Conservation (phyloP, 2,329 filamentous ascomycete genomes). For the Microdochium paspali region DNA sequence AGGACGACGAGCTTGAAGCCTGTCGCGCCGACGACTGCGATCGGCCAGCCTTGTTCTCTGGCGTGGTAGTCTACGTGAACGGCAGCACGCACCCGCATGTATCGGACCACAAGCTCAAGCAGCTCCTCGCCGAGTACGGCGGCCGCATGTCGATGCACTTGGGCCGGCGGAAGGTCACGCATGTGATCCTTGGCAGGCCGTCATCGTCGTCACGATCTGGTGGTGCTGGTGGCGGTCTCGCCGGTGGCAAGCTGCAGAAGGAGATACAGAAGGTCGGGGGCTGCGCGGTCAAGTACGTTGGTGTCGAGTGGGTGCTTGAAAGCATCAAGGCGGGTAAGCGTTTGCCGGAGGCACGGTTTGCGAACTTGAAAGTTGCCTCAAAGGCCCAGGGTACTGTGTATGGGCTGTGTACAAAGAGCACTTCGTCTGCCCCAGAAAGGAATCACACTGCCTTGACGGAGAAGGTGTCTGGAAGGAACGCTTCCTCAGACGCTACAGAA, state of each 20-base stretch:
- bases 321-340: slow-evolving; percentile 69
- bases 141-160: slow-evolving; percentile 62
- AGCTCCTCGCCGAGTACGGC: slow-evolving; percentile 65
- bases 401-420: slow-evolving; percentile 24
- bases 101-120: slow-evolving; percentile 81
- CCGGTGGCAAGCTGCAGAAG: slow-evolving; percentile 69
- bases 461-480: no score
- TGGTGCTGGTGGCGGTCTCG: slow-evolving; percentile 65
- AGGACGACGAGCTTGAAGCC: slow-evolving; percentile 22
- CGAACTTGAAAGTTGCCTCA: slow-evolving; percentile 49
- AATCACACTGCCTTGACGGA: no score
- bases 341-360: slow-evolving; percentile 65
- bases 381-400: slow-evolving; percentile 58
- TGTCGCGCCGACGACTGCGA: background rate
- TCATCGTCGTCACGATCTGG: slow-evolving; percentile 9
- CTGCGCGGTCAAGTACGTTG: slow-evolving; percentile 67
- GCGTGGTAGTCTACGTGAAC: slow-evolving; percentile 75
- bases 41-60: slow-evolving; percentile 48
- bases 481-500: no score
- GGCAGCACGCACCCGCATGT: slow-evolving; percentile 73
- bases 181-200: slow-evolving; percentile 69
- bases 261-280: slow-evolving; percentile 63
- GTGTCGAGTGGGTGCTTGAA: slow-evolving; percentile 78
- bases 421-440: background rate
- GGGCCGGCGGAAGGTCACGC: slow-evolving; percentile 66